Evolutionary conservation across 768 basidiomycete genomes (phyloP).

Genomic region (Suillus fuscotomentosus): DNA sequence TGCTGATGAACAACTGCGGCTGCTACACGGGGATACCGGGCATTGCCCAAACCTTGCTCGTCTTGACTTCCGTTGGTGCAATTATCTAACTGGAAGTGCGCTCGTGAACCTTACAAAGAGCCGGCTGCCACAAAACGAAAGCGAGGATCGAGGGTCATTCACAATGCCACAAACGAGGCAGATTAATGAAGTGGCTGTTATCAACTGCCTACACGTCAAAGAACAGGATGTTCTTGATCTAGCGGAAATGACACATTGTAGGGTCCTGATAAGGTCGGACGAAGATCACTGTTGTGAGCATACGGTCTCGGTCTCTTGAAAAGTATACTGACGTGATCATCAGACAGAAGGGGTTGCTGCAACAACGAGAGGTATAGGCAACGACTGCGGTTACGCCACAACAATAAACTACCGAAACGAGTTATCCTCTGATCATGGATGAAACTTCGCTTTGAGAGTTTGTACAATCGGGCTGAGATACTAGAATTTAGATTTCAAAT

Average conservation of each 20-base stretch:
- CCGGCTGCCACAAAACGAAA: constrained; percentile 23
- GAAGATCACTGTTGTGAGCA: constrained; percentile 56
- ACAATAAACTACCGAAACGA: constrained; percentile 16
- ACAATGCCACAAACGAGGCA: constrained; percentile 17
- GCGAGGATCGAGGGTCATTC: background rate
- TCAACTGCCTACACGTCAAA: constrained; percentile 57
- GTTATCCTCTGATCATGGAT: constrained; percentile 16
- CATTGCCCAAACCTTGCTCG: constrained; percentile 46
- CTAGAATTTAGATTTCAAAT: constrained; percentile 25
- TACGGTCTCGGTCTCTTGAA: background rate
- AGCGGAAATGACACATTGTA: constrained; percentile 45
- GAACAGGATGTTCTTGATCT: constrained; percentile 54
- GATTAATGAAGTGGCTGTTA: constrained; percentile 47
- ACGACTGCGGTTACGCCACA: constrained; percentile 41
- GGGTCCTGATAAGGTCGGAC: constrained; percentile 38
- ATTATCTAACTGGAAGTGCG: constrained; percentile 48
- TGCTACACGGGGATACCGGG: constrained; percentile 37
- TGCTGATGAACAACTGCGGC: constrained; percentile 40
- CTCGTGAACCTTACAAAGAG: constrained; percentile 49
- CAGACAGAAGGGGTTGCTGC: constrained; percentile 51
- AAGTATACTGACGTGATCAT: constrained; percentile 3
- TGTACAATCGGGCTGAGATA: constrained; percentile 1
- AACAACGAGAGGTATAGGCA: constrained; percentile 55
- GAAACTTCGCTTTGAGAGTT: background rate
- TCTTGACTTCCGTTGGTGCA: constrained; percentile 62